Base-by-base conservation (phyloP, 305 asterid species). In the Plantago lanceolata region DNA sequence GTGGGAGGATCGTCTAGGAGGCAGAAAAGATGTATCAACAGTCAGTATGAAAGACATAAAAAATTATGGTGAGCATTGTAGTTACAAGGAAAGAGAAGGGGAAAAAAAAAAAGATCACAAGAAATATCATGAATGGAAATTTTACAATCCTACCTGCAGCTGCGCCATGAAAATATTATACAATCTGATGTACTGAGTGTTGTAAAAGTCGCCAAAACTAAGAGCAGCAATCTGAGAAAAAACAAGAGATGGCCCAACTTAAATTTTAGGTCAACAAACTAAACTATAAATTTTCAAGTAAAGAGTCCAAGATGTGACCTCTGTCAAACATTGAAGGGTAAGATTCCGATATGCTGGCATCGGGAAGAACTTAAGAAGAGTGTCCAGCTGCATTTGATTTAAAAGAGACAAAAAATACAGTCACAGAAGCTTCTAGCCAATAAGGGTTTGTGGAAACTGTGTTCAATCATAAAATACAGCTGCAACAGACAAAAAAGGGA, bases 221-320 rank as follows among this genome's bases (percentile, higher is more conserved):
- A 94, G 96, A 68, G 96, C 86, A 71, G 97, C 99, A 78, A 90
- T 90, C 99, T 94, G 87, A 71, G n/a, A n/a, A 48, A 66, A 66
- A 63, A 69, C 55, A 31, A 68, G 16, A 51, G 64, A 43, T 11
- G 20, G 37, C 51, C 57, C 45, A 60, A 13, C 35, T 57, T 61
- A 45, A 55, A n/a, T 43, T 26, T 51, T 19, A n/a, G 31, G 50
- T 48, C 55, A 59, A 59, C 35, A 18, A 62, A 18, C 18, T 18
- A 47, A 61, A 37, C 53, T 52, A 56, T 17, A 48, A 66, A 18
- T 21, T 51, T 33, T 19, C 50, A 53, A 59, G 55, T 24, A 59
- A 60, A 43, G 16, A 67, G n/a, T 60, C 43, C 57, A 65, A 37
- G 64, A 29, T 58, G 29, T 59, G 72, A 92, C 98, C 95, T 92